Conservation (phyloP, 2,329 filamentous ascomycete genomes). For the Aureobasidium sp. region DNA sequence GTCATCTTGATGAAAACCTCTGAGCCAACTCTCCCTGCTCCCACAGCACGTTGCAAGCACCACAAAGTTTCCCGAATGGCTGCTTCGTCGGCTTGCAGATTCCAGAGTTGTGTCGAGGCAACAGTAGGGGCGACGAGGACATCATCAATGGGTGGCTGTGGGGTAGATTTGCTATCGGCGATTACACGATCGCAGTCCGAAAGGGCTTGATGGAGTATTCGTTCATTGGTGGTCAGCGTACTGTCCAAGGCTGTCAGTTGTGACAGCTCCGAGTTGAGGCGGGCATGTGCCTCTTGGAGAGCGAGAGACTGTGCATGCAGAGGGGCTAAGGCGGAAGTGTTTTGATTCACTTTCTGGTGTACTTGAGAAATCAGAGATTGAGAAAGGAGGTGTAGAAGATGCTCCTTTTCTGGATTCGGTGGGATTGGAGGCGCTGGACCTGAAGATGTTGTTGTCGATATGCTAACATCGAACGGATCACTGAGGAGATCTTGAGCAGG, state of each 20-base stretch:
- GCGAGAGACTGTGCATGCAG: constrained; percentile 72
- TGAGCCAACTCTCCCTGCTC: constrained; percentile 61
- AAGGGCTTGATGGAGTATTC: constrained; percentile 68
- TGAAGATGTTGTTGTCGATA: constrained; percentile 43
- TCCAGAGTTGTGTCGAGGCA: constrained; percentile 87
- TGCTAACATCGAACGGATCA: constrained; percentile 52
- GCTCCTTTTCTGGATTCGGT: constrained; percentile 91
- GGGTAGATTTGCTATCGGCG: constrained; percentile 58
- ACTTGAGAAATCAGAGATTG: constrained; percentile 61
- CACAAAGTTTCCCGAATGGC: constrained; percentile 83
- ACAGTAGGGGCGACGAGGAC: constrained; percentile 88
- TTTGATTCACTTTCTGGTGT: constrained; percentile 60
- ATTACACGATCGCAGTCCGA: constrained; percentile 72
- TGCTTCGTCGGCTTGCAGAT: constrained; percentile 78
- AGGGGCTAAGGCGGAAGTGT: constrained; percentile 63
- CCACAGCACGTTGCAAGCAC: constrained; percentile 65
- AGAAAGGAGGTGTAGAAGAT: constrained; percentile 69
- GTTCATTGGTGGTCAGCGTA: constrained; percentile 66
- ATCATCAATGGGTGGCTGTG: constrained; percentile 74
- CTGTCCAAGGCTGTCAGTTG: constrained; percentile 63
- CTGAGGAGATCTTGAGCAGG: constrained; percentile 51
- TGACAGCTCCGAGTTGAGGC: constrained; percentile 64
- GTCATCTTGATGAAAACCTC: constrained; percentile 70
- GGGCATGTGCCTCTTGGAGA: constrained; percentile 59
- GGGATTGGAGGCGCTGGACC: constrained; percentile 75